These are phyloP conservation scores for Tulasnella sp. DNA, from an alignment of 768 basidiomycete species.

Conservation along the genomic window DNA sequence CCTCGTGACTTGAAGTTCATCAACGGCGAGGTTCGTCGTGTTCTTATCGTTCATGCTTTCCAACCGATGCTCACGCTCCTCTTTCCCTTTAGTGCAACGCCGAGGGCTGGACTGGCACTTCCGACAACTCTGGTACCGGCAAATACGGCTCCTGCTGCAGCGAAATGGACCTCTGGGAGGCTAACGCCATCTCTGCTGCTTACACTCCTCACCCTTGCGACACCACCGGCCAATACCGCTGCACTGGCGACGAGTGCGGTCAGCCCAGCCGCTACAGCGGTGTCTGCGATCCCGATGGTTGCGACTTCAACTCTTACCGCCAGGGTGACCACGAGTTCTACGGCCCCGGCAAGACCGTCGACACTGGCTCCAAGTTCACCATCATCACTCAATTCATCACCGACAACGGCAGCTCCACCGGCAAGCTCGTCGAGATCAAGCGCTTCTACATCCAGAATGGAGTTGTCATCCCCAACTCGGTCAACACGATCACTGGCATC, in stretches of 20 bases:
- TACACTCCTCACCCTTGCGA: constrained; percentile 59
- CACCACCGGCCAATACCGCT: constrained; percentile 48
- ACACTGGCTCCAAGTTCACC: constrained; percentile 57
- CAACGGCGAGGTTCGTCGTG: constrained; percentile 53
- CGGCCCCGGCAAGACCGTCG: constrained; percentile 54
- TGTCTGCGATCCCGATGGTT: constrained; percentile 60
- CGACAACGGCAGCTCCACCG: constrained; percentile 50
- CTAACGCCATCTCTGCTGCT: constrained; percentile 57
- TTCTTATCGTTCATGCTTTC: background rate
- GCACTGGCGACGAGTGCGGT: constrained; percentile 46
- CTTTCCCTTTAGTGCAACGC: constrained; percentile 51
- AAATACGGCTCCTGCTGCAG: constrained; percentile 57
- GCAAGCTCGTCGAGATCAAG: constrained; percentile 57
- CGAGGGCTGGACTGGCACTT: constrained; percentile 46
- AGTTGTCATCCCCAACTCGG: constrained; percentile 56
- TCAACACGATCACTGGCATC: constrained; percentile 52
- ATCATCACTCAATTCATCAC: constrained; percentile 64
- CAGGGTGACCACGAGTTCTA: constrained; percentile 55
- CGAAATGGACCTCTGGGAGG: constrained; percentile 67
- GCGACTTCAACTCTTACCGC: constrained; percentile 67
- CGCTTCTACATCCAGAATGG: constrained; percentile 52
- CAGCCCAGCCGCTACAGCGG: constrained; percentile 47
- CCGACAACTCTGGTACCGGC: constrained; percentile 53
- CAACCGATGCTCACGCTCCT: background rate
- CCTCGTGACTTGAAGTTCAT: constrained; percentile 65